These are phyloP conservation scores for Pseudonectria buxi DNA, from an alignment of 2,329 filamentous ascomycete species.

Conservation along the genomic window DNA sequence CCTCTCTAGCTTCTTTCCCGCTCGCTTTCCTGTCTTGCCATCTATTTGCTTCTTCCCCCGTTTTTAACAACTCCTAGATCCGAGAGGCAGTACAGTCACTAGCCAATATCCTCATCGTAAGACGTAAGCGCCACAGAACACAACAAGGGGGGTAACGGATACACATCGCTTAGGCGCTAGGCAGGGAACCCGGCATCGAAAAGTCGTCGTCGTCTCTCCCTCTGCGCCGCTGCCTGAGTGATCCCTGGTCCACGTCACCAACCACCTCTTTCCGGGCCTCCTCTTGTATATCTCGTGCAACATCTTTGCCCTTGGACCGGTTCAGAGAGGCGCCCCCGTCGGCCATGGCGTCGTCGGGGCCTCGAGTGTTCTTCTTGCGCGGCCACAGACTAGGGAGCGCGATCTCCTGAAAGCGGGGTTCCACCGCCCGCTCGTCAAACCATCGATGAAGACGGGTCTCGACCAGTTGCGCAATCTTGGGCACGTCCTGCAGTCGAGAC, in stretches of 20 bases:
- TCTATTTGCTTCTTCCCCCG: no score
- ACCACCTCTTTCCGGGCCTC: conserved; percentile 43
- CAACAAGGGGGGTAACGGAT: conserved; percentile 4
- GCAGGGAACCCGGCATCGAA: conserved; percentile 42
- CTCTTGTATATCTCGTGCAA: conserved; percentile 43
- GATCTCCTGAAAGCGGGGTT: conserved; percentile 82
- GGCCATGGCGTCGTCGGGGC: conserved; percentile 54
- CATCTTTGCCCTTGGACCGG: conserved; percentile 47
- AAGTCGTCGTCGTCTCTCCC: conserved; percentile 32
- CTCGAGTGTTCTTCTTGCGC: conserved; percentile 73
- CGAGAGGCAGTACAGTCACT: no score
- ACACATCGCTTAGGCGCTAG: conserved; percentile 28
- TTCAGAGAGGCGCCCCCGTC: conserved; percentile 43
- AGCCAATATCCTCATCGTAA: no score
- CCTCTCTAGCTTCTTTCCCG: no score
- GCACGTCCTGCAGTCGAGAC: conserved; percentile 76
- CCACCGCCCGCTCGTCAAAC: conserved; percentile 83
- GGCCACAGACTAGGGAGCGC: conserved; percentile 78
- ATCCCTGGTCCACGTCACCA: conserved; percentile 35
- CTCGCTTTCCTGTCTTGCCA: no score
- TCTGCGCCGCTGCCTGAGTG: conserved; percentile 34
- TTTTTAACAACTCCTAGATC: no score
- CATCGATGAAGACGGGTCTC: conserved; percentile 74
- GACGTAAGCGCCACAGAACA: no score
- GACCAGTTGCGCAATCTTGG: conserved; percentile 80